Base-by-base conservation (phyloP, 2,329 filamentous ascomycete species). In the Aciculosporium take region DNA sequence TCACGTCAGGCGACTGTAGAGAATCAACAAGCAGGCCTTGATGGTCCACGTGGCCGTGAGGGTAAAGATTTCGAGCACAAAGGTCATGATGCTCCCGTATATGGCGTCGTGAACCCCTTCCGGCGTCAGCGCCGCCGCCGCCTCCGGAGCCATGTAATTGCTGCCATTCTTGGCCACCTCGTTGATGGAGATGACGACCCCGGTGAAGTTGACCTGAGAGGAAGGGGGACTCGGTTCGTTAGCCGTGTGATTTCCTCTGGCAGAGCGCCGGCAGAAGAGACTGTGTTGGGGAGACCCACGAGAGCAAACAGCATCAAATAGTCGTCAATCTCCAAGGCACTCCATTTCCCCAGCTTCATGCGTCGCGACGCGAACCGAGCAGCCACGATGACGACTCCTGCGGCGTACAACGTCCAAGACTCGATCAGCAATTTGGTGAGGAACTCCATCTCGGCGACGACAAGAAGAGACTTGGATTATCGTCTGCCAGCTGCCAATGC, bases 231-330 rank as follows among this genome's bases (percentile, higher is more conserved):
- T 28, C 6, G 4, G n/a, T n/a, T 15, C 7, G 30, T 37, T 25
- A 42, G 34, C 28, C 1, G 37, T 20, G 12, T 24, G 23, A 37
- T 25, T 5, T 37, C 17, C 4, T 9, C n/a, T 9, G 7, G n/a
- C n/a, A n/a, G n/a, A n/a, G n/a, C n/a, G n/a, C n/a, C n/a, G 9
- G 21, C 13, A 25, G n/a, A 13, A 15, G 13, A 3, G n/a, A n/a
- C n/a, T n/a, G n/a, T n/a, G n/a, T n/a, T n/a, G 15, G 36, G 12
- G 7, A 29, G 24, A 59, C 46, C 10, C 46, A 64, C 59, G 17
- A 69, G 57, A 7, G 68, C 65, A 41, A 74, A 59, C 7, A 69
- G 32, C 71, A 77, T 77, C 20, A 73, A 57, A 50, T 67, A 75
- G 51, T 79, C 74, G 48, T 78, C 74, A 21, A 66, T 50, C 49